Evolutionary conservation across 139 green algal species (phyloP).

Genomic region (Zygnema cylindricum): DNA sequence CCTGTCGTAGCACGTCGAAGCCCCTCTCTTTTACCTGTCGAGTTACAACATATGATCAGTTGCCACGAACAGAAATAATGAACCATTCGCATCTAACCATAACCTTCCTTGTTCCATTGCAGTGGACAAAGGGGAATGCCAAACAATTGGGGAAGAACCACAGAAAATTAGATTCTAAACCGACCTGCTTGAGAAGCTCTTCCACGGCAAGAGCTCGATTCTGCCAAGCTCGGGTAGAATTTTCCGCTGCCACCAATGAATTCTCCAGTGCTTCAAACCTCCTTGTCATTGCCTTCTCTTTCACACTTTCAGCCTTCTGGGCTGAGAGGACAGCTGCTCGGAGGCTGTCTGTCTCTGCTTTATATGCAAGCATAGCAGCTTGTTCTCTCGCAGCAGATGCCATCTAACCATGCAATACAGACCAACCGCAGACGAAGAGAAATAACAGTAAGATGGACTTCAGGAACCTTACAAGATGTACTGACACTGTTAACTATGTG

Average conservation of each 20-base stretch:
- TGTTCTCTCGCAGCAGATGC: slow-evolving; percentile 33
- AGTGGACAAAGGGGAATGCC: background rate
- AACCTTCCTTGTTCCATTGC: background rate
- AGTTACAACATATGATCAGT: too few species aligned
- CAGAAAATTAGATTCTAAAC: background rate
- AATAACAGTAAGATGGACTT: too few species aligned
- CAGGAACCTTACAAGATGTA: too few species aligned
- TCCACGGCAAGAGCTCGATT: slow-evolving; percentile 38
- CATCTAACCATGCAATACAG: background rate
- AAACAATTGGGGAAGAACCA: background rate
- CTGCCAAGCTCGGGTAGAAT: slow-evolving; percentile 20
- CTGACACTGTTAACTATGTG: too few species aligned
- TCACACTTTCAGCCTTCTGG: slow-evolving; percentile 44
- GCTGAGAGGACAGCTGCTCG: slow-evolving; percentile 17
- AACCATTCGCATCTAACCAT: background rate
- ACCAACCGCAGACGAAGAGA: background rate
- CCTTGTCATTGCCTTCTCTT: slow-evolving; percentile 38
- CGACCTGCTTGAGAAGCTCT: slow-evolving; percentile 40
- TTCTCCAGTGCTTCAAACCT: slow-evolving; percentile 43
- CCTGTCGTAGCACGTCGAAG: slow-evolving; percentile 9
- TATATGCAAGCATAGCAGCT: slow-evolving; percentile 38
- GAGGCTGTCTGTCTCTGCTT: slow-evolving; percentile 47
- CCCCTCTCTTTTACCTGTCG: slow-evolving; percentile 43
- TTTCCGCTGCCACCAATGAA: slow-evolving; percentile 25
- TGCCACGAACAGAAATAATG: background rate